These are phyloP conservation scores for Pythium monospermum DNA, from an alignment of 352 stramenopile genomes.

Conservation along the genomic window DNA sequence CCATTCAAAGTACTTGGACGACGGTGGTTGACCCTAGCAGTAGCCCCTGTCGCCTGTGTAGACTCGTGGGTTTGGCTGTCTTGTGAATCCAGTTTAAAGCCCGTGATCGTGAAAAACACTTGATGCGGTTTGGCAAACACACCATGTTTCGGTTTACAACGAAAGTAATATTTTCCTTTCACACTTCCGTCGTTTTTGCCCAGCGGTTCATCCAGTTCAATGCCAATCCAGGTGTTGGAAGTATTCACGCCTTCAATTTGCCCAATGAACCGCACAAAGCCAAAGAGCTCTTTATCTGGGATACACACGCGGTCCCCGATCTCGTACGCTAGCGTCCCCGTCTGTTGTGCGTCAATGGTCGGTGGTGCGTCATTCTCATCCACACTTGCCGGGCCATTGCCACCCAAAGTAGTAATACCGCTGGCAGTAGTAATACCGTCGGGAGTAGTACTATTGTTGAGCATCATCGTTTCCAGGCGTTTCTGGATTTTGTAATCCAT, in stretches of 20 bases:
- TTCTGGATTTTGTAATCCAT: constrained; percentile 84
- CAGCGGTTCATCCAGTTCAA: constrained; percentile 69
- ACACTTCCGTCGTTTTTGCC: constrained; percentile 84
- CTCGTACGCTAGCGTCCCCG: constrained; percentile 37
- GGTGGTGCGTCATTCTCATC: constrained; percentile 32
- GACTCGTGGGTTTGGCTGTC: constrained; percentile 26
- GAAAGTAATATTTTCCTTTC: constrained; percentile 78
- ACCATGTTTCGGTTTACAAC: constrained; percentile 70
- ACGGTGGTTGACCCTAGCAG: background rate
- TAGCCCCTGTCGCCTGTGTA: background rate
- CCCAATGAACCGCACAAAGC: constrained; percentile 70
- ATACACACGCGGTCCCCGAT: constrained; percentile 77
- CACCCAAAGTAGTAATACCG: constrained; percentile 3
- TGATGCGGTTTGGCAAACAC: constrained; percentile 76
- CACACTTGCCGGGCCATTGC: constrained; percentile 34
- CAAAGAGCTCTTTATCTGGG: constrained; percentile 81
- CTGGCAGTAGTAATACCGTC: too few species aligned
- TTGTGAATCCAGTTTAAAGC: constrained; percentile 46
- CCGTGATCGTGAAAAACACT: constrained; percentile 64
- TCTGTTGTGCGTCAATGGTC: constrained; percentile 1
- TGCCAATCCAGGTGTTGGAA: constrained; percentile 69
- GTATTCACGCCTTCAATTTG: constrained; percentile 67
- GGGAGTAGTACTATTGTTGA: too few species aligned
- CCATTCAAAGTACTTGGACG: constrained; percentile 14
- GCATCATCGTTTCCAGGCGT: constrained; percentile 57